Evolutionary conservation across 257 asterid genomes (phyloP), one percentile per base, ranked within the genome.

Genomic region (Echium plantagineum): DNA sequence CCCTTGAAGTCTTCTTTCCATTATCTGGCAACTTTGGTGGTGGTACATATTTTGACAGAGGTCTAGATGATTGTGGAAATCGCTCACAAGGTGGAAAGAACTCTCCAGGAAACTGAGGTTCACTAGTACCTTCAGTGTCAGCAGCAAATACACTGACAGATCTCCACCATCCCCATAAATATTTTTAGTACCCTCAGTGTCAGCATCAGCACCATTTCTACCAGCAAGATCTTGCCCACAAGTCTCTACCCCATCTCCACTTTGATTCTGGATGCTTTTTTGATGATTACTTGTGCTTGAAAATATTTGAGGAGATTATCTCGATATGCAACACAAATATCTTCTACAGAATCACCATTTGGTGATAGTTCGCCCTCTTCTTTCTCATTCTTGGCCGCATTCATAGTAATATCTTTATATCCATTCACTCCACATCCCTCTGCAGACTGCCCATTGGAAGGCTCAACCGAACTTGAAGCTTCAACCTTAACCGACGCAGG

Each of bases 321-420:
- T 21, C 65, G 82, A 67, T 75, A 77, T 57, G 78, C 79, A 70
- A 76, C 97, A 74, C 81, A 78, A 71, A 82, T 91, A 65, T 86
- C 83, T 75, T 77, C 97, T 74, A 80, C 96, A 75, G 76, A 84
- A 73, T 89, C 94, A 57, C 85, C 85, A 64, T 62, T 80, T 20
- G 96, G 94, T 52, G 97, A 93, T 62, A 86, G 78, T 69, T 86
- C 97, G 22, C 91, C 96, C 78, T 85, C 97, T 78, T 89, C 99
- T 74, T 93, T 93, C 83, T 93, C 99, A 63, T 55, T 80, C 75
- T 83, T 86, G 48, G 82, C 55, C 63, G 85, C 87, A 81, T 84
- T 89, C 56, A 68, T 69, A 47, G 74, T 68, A 58, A 66, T 83
- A 62, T 67, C 86, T 63, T 69, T 73, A 59, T 61, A 24, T 70